Evolutionary conservation across 2,329 filamentous ascomycete genomes (phyloP), one percentile per base, ranked within the genome.

Genomic region (Talaromyces sp.): DNA sequence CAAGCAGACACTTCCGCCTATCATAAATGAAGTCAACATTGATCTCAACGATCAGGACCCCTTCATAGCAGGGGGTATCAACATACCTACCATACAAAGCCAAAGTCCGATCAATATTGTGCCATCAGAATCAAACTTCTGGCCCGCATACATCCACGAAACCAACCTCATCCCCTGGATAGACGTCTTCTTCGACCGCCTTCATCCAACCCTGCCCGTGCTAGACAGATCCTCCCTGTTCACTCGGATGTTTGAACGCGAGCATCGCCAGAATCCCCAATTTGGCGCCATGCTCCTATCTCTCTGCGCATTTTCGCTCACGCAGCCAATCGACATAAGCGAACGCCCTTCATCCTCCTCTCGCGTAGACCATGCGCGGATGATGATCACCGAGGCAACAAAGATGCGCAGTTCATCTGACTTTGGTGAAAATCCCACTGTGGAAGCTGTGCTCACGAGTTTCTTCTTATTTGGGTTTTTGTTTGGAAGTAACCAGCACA

Each of bases 391-490:
- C 26, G 76, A 78, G 61, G 75, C 75, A 8, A 76, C 74, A 27
- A 76, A 74, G 57, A 77, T 79, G 74, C 71, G 76, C 26, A 74
- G 75, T 50, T 73, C 71, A 11, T 76, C 74, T 14, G 75, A 78
- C 50, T 74, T 74, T 57, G 72, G 72, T 2, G 76, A 78, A 54
- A 67, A 72, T 38, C 75, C 77, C 1, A 76, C 75, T 1, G 68
- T 78, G 12, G 71, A 73, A 54, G 72, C 75, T 0, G 72, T 78
- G 21, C 84, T 86, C 61, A 90, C 88, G 21, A 91, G 87, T 66
- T 91, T 89, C 73, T 91, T 92, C 73, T 73, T 92, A 26, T 92
- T 90, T 67, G 88, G 84, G 32, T 89, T 86, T 68, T 83, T 88
- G 69, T 88, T 88, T 67, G 86, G 84, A 19, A 80, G 89, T 55